phyloP scores from a whole-genome alignment of 2,329 filamentous ascomycete genomes.

The Curvularia verruculosa region DNA sequence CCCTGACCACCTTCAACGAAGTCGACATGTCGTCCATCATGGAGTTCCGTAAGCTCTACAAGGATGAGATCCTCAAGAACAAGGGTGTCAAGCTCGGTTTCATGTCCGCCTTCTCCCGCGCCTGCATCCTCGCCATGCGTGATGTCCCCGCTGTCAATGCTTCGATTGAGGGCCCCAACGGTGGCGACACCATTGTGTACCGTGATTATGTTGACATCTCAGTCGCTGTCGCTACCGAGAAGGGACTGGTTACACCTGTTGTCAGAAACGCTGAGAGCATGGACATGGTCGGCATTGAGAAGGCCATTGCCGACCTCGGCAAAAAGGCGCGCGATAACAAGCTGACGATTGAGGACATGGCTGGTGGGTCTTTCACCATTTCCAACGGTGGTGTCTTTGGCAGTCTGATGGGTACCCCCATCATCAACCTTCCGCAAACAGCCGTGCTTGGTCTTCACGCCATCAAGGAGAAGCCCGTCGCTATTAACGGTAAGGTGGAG shows the following conservation, averaged over 20 bases:
- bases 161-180: constrained; percentile 92
- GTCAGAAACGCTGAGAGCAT: constrained; percentile 90
- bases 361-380: constrained; percentile 96
- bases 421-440: constrained; percentile 96
- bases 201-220: constrained; percentile 98
- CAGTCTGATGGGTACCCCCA: constrained; percentile 95
- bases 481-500: constrained; percentile 90
- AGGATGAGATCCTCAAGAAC: constrained; percentile 95
- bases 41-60: constrained; percentile 97
- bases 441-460: constrained; percentile 91
- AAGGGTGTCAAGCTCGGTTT: constrained; percentile 98
- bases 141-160: constrained; percentile 95
- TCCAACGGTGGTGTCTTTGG: constrained; percentile 97
- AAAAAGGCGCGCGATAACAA: constrained; percentile 98
- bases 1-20: constrained; percentile 97
- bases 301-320: constrained; percentile 88
- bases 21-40: constrained; percentile 98
- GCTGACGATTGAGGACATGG: constrained; percentile 99
- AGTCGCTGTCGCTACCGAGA: constrained; percentile 95
- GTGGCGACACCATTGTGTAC: constrained; percentile 97
- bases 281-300: constrained; percentile 88
- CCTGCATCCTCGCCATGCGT: constrained; percentile 88
- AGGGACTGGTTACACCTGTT: constrained; percentile 94
- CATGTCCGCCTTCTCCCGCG: constrained; percentile 96
- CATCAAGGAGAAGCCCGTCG: constrained; percentile 92